Base-by-base conservation (phyloP, 495 filamentous ascomycete species). In the Trichoderma gamsii region DNA sequence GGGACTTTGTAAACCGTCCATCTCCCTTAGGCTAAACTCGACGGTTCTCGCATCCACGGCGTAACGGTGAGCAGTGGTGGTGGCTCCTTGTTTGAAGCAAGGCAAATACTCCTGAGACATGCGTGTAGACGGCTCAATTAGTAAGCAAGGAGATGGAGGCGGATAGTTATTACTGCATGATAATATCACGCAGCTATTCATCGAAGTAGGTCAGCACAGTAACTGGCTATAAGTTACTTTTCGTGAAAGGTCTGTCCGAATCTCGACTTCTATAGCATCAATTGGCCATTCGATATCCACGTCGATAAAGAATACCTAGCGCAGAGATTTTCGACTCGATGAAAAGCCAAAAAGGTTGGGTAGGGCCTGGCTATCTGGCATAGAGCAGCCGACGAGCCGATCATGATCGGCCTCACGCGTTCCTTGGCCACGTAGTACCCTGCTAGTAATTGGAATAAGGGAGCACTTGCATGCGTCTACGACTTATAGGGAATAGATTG, bases 11-110 rank as follows among this genome's bases (percentile, higher is more conserved):
- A 9, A 41, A 1, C 63, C 63, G 63, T 43, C 18, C 63, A 65
- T 65, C 63, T 44, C 63, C 63, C 63, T 44, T 65, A 0, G 35
- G 6, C 63, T 41, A 35, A 44, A 32, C 59, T 63, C 59, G 15
- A 32, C 56, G 11, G n/a, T 64, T 44, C 21, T 23, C n/a, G 18
- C 63, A 44, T 41, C 25, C 18, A 29, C 29, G 13, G 63, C 13
- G 63, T 21, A 18, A 13, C 12, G n/a, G n/a, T 2, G 1, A 52
- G 18, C 49, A 21, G 52, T 23, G 15, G 52, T 32, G 27, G 27
- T 32, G 2, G 56, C 3, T 32, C 23, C 15, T 21, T 12, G 23
- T 32, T 23, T 5, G 27, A 11, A 16, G 27, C 8, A 15, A n/a
- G 25, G 56, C 11, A 11, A 32, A 61, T 61, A 61, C 23, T 29